Evolutionary conservation across 78 protist genomes (phyloP), one percentile per base, ranked within the genome.

Genomic region (Emiliania huxleyi): DNA sequence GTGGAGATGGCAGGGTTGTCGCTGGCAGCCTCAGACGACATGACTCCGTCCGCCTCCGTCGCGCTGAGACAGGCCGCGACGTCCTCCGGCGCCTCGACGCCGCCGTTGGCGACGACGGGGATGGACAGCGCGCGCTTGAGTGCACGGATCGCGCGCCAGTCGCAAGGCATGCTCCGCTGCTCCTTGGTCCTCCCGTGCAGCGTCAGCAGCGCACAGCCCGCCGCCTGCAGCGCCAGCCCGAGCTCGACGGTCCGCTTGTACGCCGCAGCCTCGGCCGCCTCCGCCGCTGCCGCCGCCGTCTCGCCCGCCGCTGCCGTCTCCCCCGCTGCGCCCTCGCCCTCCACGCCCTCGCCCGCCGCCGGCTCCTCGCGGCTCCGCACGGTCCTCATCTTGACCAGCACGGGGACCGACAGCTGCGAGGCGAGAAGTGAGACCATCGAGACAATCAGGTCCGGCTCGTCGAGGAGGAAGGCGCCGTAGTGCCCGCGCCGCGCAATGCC

Each of bases 381-480:
- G 21, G 44, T 40, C 35, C 89, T 52, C 55, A 81, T 43, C 89
- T 81, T 81, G 55, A 81, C 89, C 40, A 2, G 0, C n/a, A 44
- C 48, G 12, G 55, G 89, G n/a, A 25, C 4, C 23, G 19, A 0
- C 40, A 81, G 52, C 37, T 18, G 3, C 21, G 12, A 0, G 23
- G 40, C 29, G 23, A 81, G 35, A 12, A 2, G 35, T 6, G 0
- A 18, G 15, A 81, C 89, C 23, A 81, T 81, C 19, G n/a, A 11
- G 5, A 25, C 48, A 42, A 81, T 81, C 23, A 81, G 56, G 15
- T 81, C 89, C 5, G 89, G 89, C 38, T 81, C 89, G 52, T 81
- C 89, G 40, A 81, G 89, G 4, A 81, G 56, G 52, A 44, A 81
- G 15, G 89, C 89, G 49, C 93, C 93, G 33, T 91, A 91, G 90